Evolutionary conservation across 2,329 filamentous ascomycete species (phyloP).

Genomic region (Pseudonectria foliicola): DNA sequence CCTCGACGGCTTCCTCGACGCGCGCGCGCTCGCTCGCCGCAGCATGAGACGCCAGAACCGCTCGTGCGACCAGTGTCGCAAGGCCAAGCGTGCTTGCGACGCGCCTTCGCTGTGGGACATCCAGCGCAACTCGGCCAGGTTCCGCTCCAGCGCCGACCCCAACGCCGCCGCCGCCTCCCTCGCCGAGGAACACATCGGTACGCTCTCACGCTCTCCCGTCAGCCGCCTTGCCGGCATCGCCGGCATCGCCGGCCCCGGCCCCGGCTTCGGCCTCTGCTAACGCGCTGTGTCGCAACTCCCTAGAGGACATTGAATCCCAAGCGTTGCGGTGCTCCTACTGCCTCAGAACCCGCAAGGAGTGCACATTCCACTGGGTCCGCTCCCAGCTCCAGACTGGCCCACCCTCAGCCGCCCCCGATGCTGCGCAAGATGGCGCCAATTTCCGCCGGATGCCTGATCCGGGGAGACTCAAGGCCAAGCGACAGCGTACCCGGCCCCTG

Average conservation of each 20-base stretch:
- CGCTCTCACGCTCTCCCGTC: constrained; percentile 6
- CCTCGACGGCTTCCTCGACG: background rate
- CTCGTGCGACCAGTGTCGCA: constrained; percentile 23
- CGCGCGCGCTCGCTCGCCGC: constrained; percentile 4
- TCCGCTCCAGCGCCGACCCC: constrained; percentile 15
- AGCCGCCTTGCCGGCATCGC: constrained; percentile 2
- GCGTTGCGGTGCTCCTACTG: constrained; percentile 22
- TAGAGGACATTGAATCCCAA: constrained; percentile 22
- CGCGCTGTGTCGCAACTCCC: constrained; percentile 12
- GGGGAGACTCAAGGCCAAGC: constrained; percentile 19
- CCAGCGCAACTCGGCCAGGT: constrained; percentile 20
- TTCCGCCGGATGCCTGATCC: constrained; percentile 19
- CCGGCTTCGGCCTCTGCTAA: constrained; percentile 8
- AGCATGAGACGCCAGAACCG: constrained; percentile 23
- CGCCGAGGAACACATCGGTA: constrained; percentile 21
- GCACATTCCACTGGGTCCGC: constrained; percentile 22
- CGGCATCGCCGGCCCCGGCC: too few species aligned
- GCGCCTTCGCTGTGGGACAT: constrained; percentile 23
- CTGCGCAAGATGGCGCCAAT: constrained; percentile 11
- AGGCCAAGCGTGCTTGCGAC: constrained; percentile 23
- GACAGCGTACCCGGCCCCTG: constrained; percentile 19
- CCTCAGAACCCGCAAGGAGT: constrained; percentile 22
- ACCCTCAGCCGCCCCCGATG: constrained; percentile 10
- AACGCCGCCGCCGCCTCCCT: constrained; percentile 15
- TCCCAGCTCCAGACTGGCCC: constrained; percentile 21